phyloP scores from a whole-genome alignment of 306 rosid species.

The Alnus rubra region DNA sequence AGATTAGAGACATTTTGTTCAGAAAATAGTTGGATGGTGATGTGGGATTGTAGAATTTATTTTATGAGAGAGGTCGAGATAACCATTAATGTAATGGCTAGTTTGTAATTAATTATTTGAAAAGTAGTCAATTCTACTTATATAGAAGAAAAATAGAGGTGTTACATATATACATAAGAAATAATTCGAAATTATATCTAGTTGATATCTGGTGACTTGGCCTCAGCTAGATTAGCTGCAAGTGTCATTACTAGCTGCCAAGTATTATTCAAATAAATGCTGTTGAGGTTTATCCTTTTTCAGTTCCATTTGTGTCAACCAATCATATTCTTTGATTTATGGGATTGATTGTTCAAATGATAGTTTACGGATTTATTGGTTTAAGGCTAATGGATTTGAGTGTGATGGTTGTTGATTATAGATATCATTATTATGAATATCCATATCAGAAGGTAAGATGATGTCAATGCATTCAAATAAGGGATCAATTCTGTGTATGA shows the following conservation, averaged over 20 bases:
- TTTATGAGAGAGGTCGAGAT: not conserved
- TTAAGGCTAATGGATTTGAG: not conserved
- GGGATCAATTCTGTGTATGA: not conserved
- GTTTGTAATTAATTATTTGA: not conserved
- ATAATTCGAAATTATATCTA: not conserved
- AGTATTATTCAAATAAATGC: not conserved
- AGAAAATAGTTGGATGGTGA: not conserved
- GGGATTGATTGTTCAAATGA: not conserved
- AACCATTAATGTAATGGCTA: not conserved
- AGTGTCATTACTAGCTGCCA: not conserved
- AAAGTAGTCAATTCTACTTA: not conserved
- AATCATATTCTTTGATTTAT: not conserved
- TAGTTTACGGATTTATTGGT: not conserved
- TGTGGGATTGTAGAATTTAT: not conserved
- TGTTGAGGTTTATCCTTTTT: not conserved
- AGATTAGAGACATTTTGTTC: not conserved
- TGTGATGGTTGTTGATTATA: not conserved
- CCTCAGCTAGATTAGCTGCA: not conserved
- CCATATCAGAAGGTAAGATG: not conserved
- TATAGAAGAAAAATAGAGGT: not conserved
- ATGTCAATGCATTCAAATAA: not conserved
- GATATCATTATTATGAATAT: not conserved
- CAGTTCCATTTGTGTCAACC: not conserved
- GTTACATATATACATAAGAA: not conserved
- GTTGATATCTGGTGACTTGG: not conserved